phyloP scores from a whole-genome alignment of 768 basidiomycete genomes.

The Floccularia luteovirens region DNA sequence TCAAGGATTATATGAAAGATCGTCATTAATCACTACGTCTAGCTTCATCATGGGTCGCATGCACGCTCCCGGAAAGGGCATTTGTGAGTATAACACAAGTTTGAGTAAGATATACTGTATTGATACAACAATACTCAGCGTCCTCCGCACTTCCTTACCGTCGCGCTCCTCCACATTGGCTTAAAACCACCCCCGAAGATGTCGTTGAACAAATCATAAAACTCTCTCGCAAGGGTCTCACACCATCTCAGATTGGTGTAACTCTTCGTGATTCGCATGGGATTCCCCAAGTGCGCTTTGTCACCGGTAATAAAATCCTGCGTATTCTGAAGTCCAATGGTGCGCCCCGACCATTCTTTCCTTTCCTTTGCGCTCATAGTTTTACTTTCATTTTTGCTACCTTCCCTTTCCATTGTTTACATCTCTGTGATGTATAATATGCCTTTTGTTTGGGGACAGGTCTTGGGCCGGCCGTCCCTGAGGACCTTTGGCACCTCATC shows the following conservation, averaged over 20 bases:
- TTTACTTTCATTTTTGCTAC: constrained; percentile 10
- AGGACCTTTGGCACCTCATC: constrained; percentile 99
- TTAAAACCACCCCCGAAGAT: constrained; percentile 93
- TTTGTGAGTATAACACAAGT: constrained; percentile 56
- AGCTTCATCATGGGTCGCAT: constrained; percentile 85
- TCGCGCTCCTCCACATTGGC: constrained; percentile 91
- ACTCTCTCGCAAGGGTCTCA: constrained; percentile 95
- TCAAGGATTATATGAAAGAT: constrained; percentile 2
- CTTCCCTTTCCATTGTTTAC: constrained; percentile 8
- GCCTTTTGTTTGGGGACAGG: constrained; percentile 65
- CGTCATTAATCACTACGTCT: constrained; percentile 8
- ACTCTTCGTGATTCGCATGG: constrained; percentile 97
- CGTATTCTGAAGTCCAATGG: constrained; percentile 94
- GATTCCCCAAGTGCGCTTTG: constrained; percentile 95
- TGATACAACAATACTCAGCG: no score
- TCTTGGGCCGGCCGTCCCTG: constrained; percentile 95
- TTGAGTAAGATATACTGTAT: constrained; percentile 4
- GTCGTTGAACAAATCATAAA: constrained; percentile 95
- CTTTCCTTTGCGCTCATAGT: constrained; percentile 16
- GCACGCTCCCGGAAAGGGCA: constrained; percentile 99
- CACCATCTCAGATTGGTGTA: constrained; percentile 97
- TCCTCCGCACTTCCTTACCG: constrained; percentile 98
- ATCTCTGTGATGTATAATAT: constrained; percentile 15
- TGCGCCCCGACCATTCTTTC: constrained; percentile 27
- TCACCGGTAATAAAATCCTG: constrained; percentile 99